These are phyloP conservation scores for Panus rudis DNA, from an alignment of 768 basidiomycete species.

Conservation along the genomic window DNA sequence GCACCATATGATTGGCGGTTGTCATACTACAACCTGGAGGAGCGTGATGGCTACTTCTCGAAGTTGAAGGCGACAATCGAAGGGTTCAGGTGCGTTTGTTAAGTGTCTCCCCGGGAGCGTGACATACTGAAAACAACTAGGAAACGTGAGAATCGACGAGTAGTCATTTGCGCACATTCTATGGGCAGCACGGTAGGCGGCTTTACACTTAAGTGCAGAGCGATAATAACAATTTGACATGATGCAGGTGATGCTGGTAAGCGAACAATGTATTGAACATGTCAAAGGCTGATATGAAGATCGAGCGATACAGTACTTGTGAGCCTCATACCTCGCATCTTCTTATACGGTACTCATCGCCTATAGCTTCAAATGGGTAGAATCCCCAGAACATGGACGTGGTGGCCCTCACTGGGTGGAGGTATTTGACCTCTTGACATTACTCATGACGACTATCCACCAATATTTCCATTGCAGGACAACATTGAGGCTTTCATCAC, in stretches of 20 bases:
- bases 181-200: slow-evolving; percentile 76
- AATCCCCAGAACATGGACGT: slow-evolving; percentile 71
- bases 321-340: slow-evolving; percentile 24
- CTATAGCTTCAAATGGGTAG: slow-evolving; percentile 90
- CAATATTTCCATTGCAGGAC: slow-evolving; percentile 34
- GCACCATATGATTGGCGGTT: slow-evolving; percentile 90
- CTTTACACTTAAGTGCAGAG: not conserved
- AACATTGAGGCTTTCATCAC: slow-evolving; percentile 83
- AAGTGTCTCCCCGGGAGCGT: not conserved
- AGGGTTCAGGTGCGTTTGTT: slow-evolving; percentile 50
- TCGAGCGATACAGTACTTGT: slow-evolving; percentile 69
- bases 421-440: slow-evolving; percentile 30
- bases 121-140: slow-evolving; percentile 26
- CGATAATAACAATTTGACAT: not conserved
- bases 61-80: slow-evolving; percentile 78
- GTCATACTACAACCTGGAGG: slow-evolving; percentile 86
- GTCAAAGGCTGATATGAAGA: slow-evolving; percentile 2
- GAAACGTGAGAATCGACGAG: slow-evolving; percentile 63
- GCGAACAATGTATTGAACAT: slow-evolving; percentile 15
- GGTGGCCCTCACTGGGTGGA: slow-evolving; percentile 92
- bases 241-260: slow-evolving; percentile 37
- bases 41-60: slow-evolving; percentile 85
- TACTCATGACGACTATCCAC: not conserved
- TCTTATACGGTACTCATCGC: not conserved
- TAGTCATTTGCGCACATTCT: slow-evolving; percentile 79